Conservation (phyloP, 2,329 filamentous ascomycete genomes). For the Pseudodiploospora longispora region DNA sequence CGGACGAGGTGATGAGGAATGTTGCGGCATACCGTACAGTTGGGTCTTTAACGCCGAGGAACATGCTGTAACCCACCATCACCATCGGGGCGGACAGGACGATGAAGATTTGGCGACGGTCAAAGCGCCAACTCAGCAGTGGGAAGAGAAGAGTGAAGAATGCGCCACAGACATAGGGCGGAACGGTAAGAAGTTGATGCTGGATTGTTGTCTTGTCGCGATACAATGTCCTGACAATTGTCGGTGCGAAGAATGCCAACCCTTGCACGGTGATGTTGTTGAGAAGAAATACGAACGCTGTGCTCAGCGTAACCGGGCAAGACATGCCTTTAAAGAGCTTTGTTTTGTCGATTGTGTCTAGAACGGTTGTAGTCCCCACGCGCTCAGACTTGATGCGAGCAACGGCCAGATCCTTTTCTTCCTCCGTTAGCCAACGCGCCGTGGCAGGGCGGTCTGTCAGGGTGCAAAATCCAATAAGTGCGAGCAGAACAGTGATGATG, state of each 20-base stretch:
- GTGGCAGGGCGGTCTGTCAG: conserved; percentile 63
- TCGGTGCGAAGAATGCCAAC: conserved; percentile 61
- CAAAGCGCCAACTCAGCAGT: conserved; percentile 51
- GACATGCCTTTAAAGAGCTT: conserved; percentile 56
- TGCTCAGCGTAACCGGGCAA: conserved; percentile 51
- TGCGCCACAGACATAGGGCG: conserved; percentile 60
- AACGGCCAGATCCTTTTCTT: conserved; percentile 59
- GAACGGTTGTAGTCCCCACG: conserved; percentile 50
- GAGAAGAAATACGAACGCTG: conserved; percentile 51
- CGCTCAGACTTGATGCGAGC: conserved; percentile 62
- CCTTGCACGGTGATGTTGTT: conserved; percentile 66
- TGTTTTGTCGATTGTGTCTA: conserved; percentile 52
- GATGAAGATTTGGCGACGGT: conserved; percentile 53
- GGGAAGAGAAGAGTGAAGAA: conserved; percentile 59
- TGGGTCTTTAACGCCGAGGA: conserved; percentile 46
- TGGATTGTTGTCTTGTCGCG: conserved; percentile 44
- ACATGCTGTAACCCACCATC: conserved; percentile 65
- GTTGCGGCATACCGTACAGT: conserved; percentile 60
- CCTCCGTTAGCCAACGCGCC: conserved; percentile 55
- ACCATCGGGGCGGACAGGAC: conserved; percentile 52
- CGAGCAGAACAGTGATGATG: conserved; percentile 46
- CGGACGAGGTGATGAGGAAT: conserved; percentile 58
- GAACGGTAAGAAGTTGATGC: conserved; percentile 63
- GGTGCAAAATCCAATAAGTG: conserved; percentile 54
- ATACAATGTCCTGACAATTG: conserved; percentile 62